Base-by-base conservation (phyloP, 1,284 basidiomycete genomes). In the Tilletia setariae region DNA sequence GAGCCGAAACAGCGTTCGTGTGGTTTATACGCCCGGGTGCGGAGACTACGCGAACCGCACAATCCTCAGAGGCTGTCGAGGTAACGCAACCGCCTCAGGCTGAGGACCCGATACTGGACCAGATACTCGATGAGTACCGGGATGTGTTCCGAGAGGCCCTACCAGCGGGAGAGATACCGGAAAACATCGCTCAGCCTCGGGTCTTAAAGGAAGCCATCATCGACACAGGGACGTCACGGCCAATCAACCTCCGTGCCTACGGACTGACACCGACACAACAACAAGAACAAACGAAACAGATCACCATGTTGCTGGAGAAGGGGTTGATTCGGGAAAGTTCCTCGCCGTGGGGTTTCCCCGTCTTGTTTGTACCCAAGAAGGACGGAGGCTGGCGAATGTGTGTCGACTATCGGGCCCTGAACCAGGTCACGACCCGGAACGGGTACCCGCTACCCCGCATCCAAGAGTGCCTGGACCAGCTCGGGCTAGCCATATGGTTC, bases 281-380 rank as follows among this genome's bases (percentile, higher is more conserved):
- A 25, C 9, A 49, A 25, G 47, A 49, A 19, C 47, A 49, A 49
- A 49, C 47, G 8, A 49, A 49, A 19, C 47, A 49, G 47, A 49
- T 49, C 19, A n/a, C 19, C 8, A 49, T 49, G 47, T 19, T 49
- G 8, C 47, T 49, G 47, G 47, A 49, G 16, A n/a, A 25, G 23
- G 47, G 47, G n/a, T 19, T 49, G 11, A 7, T 49, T 49, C 47
- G 47, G 8, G 47, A 49, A 49, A 49, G 47, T 19, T n/a, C n/a
- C 23, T 7, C 47, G 8, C 47, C 47, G 11, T 49, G 47, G 47
- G 47, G 47, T 8, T 49, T 49, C 23, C 47, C 47, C 32, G 75
- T 87, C 47, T 79, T 87, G 0, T 87, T 87, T 68, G 82, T 86
- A 43, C 81, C 82, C 63, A 86, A 87, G 74, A 87, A 86, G 73